Percentiles rank a stretch among this genome's conserved stretches.
Evolutionary conservation across 176 grass and related monocot genomes (phyloP).

Genomic region (Zizania latifolia): DNA sequence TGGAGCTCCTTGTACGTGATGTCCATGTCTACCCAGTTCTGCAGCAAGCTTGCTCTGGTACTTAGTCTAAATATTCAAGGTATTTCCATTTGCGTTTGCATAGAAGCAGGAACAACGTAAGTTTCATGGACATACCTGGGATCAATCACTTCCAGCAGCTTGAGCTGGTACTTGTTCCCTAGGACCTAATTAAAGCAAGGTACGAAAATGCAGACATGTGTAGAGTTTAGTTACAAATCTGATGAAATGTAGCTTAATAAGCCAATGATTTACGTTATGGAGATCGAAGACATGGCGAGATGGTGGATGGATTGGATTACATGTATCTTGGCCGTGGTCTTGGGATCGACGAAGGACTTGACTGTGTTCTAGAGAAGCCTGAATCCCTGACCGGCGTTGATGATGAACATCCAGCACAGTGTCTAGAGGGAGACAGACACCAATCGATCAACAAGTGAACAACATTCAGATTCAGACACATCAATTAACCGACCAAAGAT

Average conservation of each 20-base stretch:
- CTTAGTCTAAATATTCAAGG: not conserved
- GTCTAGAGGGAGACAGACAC: slow-evolving; percentile 47
- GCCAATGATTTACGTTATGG: not conserved
- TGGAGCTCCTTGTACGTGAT: slow-evolving; percentile 57
- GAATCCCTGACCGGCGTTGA: slow-evolving; percentile 91
- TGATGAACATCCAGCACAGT: slow-evolving; percentile 94
- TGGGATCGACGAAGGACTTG: slow-evolving; percentile 94
- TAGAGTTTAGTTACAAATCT: not conserved
- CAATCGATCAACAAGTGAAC: not conserved
- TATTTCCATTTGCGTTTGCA: not conserved
- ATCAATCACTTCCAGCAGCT: slow-evolving; percentile 92
- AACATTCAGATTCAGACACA: not conserved
- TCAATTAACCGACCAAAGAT: not conserved
- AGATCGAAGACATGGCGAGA: not conserved
- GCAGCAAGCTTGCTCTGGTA: slow-evolving; percentile 43
- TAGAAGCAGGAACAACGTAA: not conserved
- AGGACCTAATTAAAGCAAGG: slow-evolving; percentile 49
- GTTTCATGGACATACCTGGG: slow-evolving; percentile 44
- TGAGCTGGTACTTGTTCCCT: slow-evolving; percentile 91
- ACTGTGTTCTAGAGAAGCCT: slow-evolving; percentile 94
- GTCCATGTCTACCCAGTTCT: slow-evolving; percentile 55
- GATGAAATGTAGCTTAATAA: not conserved
- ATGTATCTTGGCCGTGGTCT: slow-evolving; percentile 92
- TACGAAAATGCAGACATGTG: not conserved
- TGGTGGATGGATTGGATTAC: slow-evolving; percentile 27